Base-by-base conservation (phyloP, 2,329 filamentous ascomycete genomes). In the Fusarium verticillioides region DNA sequence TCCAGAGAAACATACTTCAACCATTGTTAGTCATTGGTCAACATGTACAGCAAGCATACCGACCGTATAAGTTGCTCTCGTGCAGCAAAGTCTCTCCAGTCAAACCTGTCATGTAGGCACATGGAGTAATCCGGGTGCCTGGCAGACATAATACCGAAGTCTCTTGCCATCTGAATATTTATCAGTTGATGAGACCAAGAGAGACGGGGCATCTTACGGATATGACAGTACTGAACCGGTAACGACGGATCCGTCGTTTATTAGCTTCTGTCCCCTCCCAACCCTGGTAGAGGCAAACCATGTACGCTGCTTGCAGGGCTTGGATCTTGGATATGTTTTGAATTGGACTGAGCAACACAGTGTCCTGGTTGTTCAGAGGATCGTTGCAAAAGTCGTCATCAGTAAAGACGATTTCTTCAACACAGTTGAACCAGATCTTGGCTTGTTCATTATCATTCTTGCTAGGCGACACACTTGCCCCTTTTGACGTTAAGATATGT, bases 301-400 rank as follows among this genome's bases (percentile, higher is more conserved):
- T 42, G 1, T 49, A 63, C 2, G 60, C 60, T 16, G 60, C 60
- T 4, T 63, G 57, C 13, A 63, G 43, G 0, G 57, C 60, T 5
- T 63, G 60, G 2, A 42, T 42, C 3, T 43, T 63, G 4, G 60
- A 40, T 2, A 63, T 18, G 1, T 42, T 23, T 0, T 19, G 19
- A 0, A 13, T 4, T 0, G 23, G 43, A 7, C 15, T 26, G 0
- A 40, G 16, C 4, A 19, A 18, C 0, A 4, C 15, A 0, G 1
- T 28, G 1, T 13, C 15, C 5, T 42, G 36, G 5, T 15, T 13
- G 8, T 26, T 39, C 4, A 42, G 4, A 3, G 42, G 21, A 0
- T 62, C 57, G 2, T 42, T 43, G 16, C 56, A 63, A 32, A 63
- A 63, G 36, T 62, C 57, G 1, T 62, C 42, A 15, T 63, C 60